phyloP scores from a whole-genome alignment of 129 eudicot genomes.

The sunflower (Helianthus annuus) region HanXRQr2.0-SUNRISE NC_035442.2:171084985-171085484 shows the following conservation, averaged over 20 bases:
- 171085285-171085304: no score
- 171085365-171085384: conserved; percentile 75
- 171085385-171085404: conserved; percentile 84
- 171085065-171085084: background rate
- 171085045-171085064: conserved; percentile 11
- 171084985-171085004: conserved; percentile 76
- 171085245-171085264: no score
- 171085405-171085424: conserved; percentile 44
- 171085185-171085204: conserved; percentile 77
- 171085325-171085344: conserved; percentile 81
- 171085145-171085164: conserved; percentile 86
- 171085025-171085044: conserved; percentile 87
- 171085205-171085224: conserved; percentile 45
- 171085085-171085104: background rate
- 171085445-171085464: background rate
- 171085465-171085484: no score
- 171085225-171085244: background rate
- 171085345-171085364: conserved; percentile 84
- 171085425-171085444: conserved; percentile 1
- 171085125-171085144: conserved; percentile 64
- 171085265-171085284: no score
- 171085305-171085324: background rate
- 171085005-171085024: conserved; percentile 87
- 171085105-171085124: background rate
- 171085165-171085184: conserved; percentile 84